Conservation (phyloP, 73 alveolate species). For the Paramecium bursaria region DNA sequence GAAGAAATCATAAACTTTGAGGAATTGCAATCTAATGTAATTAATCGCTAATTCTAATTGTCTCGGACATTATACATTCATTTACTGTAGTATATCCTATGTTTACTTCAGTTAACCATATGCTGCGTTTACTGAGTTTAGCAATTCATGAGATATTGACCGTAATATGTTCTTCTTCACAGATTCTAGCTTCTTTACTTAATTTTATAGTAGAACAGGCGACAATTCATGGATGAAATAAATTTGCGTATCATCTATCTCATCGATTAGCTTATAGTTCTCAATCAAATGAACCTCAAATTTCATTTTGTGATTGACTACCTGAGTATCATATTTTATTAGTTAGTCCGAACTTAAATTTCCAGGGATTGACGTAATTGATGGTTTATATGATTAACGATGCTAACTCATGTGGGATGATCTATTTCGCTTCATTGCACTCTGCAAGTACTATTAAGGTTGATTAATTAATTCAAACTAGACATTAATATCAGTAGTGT, state of each 20-base stretch:
- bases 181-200: constrained; percentile 25
- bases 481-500: neutral
- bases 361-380: neutral
- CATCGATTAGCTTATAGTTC: constrained; percentile 10
- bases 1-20: constrained; percentile 23
- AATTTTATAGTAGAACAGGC: constrained; percentile 18
- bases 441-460: neutral
- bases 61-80: neutral
- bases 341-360: neutral
- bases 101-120: constrained; percentile 35
- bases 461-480: constrained; percentile 5
- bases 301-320: constrained; percentile 26
- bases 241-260: neutral
- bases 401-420: neutral
- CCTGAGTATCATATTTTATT: neutral
- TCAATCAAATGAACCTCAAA: constrained; percentile 12
- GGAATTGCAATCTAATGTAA: neutral
- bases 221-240: constrained; percentile 6
- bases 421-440: neutral
- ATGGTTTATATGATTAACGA: constrained; percentile 12
- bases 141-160: constrained; percentile 44
- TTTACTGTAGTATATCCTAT: constrained; percentile 20
- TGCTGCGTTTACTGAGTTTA: constrained; percentile 19
- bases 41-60: constrained; percentile 10
- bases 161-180: constrained; percentile 35